Evolutionary conservation across 1,139 yeast genomes (phyloP), one percentile per base, ranked within the genome.

Genomic region (Ogataea hybrid): DNA sequence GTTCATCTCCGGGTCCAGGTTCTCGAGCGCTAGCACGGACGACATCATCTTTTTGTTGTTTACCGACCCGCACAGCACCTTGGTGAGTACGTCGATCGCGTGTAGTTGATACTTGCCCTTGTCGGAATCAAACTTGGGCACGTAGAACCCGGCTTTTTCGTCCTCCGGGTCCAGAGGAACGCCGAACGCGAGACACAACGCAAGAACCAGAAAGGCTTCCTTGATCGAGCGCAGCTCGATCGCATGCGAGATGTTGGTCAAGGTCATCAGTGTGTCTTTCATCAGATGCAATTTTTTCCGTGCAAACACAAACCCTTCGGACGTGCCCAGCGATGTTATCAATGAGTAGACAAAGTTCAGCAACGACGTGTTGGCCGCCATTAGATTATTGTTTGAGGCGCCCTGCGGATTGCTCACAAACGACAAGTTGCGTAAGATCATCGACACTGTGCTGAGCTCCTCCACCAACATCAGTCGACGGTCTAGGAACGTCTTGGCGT

Each of bases 81-180:
- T 90, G 11, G 96, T 84, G 27, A 90, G 67, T 0, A 85, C 77
- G 65, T 92, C 97, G 35, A 89, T 75, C 8, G 92, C 94, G 59
- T 79, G 86, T 0, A 83, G 77, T 53, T 89, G 78, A 55, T 88
- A 92, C 41, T 87, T 79, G 56, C 86, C 83, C 11, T 74, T 64
- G 12, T 75, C 71, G 10, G 87, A 75, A 29, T 74, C 71, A 43
- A 79, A 83, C 42, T 75, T 77, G 3, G 85, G 79, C 43, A 85
- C 77, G 10, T 67, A 58, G 6, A 72, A 56, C 8, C 51, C 55
- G 6, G 43, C 42, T 15, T 40, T 41, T 17, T 40, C 5, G 58
- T 67, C 52, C 23, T 49, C 45, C 5, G 59, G 53, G 2, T 66
- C 62, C 9, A 74, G 59, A 14, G 72, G 68, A 0, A 84, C 84